phyloP scores from a whole-genome alignment of 2,329 filamentous ascomycete genomes.

The Pseudogymnoascus sp. region DNA sequence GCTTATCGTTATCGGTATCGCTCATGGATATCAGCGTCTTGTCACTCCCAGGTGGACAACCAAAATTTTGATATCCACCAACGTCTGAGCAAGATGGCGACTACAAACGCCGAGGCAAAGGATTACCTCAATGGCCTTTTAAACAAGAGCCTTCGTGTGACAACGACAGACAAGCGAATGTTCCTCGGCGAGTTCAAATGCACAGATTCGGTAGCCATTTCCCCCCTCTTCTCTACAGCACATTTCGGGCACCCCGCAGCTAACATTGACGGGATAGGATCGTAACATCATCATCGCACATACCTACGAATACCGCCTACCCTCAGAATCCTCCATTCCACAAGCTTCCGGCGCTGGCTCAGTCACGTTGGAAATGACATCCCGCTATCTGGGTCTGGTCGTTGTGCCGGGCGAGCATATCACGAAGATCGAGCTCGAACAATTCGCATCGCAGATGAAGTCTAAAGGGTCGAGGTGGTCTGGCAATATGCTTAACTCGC shows the following conservation, averaged over 20 bases:
- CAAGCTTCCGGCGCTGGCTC: conserved; percentile 33
- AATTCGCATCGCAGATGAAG: conserved; percentile 48
- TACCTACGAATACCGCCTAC: conserved; percentile 84
- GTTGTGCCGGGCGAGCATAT: conserved; percentile 85
- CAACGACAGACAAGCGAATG: conserved; percentile 75
- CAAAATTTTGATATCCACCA: background rate
- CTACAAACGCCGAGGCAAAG: conserved; percentile 42
- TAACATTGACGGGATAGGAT: conserved; percentile 48
- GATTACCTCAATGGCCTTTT: conserved; percentile 60
- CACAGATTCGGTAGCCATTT: conserved; percentile 66
- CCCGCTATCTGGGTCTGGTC: conserved; percentile 80
- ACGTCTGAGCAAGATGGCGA: conserved; percentile 16
- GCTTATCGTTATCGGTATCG: background rate
- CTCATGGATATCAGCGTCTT: background rate
- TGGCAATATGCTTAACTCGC: background rate
- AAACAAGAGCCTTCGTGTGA: conserved; percentile 71
- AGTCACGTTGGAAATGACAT: conserved; percentile 66
- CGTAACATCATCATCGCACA: conserved; percentile 79
- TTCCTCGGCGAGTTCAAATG: conserved; percentile 92
- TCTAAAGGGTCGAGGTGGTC: conserved; percentile 1
- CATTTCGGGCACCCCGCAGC: background rate
- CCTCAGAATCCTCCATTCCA: conserved; percentile 45
- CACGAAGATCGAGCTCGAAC: conserved; percentile 80
- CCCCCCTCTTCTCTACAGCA: background rate
- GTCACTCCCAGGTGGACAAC: background rate